Base-by-base conservation (phyloP, 176 grass and related monocot species). In the Ampelocalamus luodianensis region DNA sequence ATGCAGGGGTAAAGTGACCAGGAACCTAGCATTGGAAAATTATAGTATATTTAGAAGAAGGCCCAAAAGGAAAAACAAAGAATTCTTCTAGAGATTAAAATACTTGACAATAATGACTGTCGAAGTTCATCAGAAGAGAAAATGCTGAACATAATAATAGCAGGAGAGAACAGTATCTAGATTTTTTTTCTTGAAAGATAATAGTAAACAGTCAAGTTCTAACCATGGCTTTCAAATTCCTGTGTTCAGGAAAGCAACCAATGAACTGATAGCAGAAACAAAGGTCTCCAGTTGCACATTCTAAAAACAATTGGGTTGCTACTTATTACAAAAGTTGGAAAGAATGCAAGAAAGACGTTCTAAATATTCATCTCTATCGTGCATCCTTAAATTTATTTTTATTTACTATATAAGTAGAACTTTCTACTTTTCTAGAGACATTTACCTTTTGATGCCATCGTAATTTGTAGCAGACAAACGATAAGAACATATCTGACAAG, bases 141-240 rank as follows among this genome's bases (percentile, higher is more conserved):
- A 69, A 65, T 76, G 26, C 20, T 78, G 14, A 71, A 77, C 14
- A 60, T 14, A 53, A 80, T 67, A 67, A 72, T 7, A 60, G 38
- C 18, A 12, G 12, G 29, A 48, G 3, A 78, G 15, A 38, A 38
- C 65, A 58, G 13, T 8, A 46, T 72, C 36, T 60, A 82, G 15
- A 72, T 3, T 8, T 65, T 61, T 22, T 5, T 17, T 65, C 27
- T 23, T 5, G 14, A 13, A 45, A 14, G 27, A 39, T 22, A 42
- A 36, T 26, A 50, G 42, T 48, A 27, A 29, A 3, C 13, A 8
- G 26, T 20, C 9, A 49, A 37, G 32, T 29, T 40, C 42, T 29
- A 81, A 54, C 50, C 6, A 61, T 39, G 56, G 26, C 20, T 76
- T 42, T 43, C 20, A 59, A 14, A 76, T 68, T 49, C 23, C 22